Evolutionary conservation across 176 grass and related monocot genomes (phyloP).

Genomic region (Ensete ventricosum): DNA sequence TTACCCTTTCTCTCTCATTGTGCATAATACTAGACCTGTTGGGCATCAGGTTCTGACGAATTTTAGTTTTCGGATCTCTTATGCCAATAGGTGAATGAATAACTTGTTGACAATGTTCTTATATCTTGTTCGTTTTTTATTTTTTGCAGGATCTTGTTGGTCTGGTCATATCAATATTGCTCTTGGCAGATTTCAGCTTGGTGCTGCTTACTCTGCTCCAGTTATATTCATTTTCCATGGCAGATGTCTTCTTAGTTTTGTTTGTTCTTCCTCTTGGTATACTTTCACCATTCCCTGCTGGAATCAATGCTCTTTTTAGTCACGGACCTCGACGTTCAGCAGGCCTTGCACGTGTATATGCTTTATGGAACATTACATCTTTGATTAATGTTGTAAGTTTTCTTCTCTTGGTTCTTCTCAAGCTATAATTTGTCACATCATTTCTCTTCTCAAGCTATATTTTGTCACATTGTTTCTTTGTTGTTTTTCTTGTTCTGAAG

Average conservation of each 20-base stretch:
- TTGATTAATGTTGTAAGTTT: conserved; percentile 96
- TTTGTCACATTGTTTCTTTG: background rate
- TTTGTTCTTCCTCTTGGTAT: conserved; percentile 98
- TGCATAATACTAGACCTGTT: conserved; percentile 92
- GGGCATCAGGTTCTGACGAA: conserved; percentile 68
- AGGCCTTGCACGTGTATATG: conserved; percentile 94
- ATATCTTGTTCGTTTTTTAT: conserved; percentile 7
- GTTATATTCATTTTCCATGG: conserved; percentile 94
- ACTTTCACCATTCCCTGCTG: conserved; percentile 92
- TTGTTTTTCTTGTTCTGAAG: background rate
- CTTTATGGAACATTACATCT: conserved; percentile 96
- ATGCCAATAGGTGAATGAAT: conserved; percentile 9
- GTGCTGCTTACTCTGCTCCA: conserved; percentile 96
- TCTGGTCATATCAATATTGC: conserved; percentile 85
- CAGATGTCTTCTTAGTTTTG: conserved; percentile 78
- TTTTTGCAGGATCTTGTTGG: conserved; percentile 98
- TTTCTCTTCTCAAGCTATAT: background rate
- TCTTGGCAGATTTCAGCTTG: conserved; percentile 92
- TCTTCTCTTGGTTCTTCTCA: background rate
- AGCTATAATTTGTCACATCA: background rate
- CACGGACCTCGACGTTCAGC: conserved; percentile 94
- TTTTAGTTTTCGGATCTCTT: background rate
- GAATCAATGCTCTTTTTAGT: conserved; percentile 99
- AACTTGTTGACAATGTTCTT: conserved; percentile 17
- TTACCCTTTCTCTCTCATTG: conserved; percentile 88